phyloP scores from a whole-genome alignment of 495 filamentous ascomycete species.

The Penicillium atrosanguineum region DNA sequence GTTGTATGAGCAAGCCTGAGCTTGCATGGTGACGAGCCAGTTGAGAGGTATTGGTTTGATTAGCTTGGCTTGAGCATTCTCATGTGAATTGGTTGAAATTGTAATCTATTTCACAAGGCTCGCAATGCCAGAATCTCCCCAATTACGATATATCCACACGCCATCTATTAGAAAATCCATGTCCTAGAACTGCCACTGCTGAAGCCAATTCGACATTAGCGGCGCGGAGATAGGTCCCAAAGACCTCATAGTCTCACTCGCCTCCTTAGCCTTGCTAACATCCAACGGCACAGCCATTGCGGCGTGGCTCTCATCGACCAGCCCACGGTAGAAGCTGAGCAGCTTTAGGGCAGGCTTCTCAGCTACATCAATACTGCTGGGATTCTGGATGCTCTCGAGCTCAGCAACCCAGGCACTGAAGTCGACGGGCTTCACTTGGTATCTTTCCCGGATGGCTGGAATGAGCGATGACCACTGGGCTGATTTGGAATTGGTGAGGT shows the following conservation, averaged over 20 bases:
- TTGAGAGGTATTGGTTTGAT: no score
- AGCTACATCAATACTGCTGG: slow-evolving; percentile 13
- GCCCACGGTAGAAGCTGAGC: slow-evolving; percentile 23
- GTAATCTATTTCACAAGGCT: background rate
- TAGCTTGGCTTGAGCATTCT: no score
- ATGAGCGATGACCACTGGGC: slow-evolving; percentile 25
- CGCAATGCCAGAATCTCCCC: background rate
- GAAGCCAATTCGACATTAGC: slow-evolving; percentile 24
- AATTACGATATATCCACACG: background rate
- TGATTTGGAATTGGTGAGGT: slow-evolving; percentile 26
- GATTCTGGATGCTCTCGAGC: slow-evolving; percentile 20
- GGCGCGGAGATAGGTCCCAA: slow-evolving; percentile 16
- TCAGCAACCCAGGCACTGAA: slow-evolving; percentile 23
- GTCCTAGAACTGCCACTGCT: slow-evolving; percentile 23
- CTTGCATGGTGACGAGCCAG: slow-evolving; percentile 21
- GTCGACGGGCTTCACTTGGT: slow-evolving; percentile 13
- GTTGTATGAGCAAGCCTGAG: slow-evolving; percentile 19
- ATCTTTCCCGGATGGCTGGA: slow-evolving; percentile 12
- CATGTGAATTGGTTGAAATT: background rate
- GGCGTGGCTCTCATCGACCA: slow-evolving; percentile 11
- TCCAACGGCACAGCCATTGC: slow-evolving; percentile 16
- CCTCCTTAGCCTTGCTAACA: slow-evolving; percentile 15
- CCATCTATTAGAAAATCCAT: background rate
- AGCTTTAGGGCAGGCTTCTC: slow-evolving; percentile 28
- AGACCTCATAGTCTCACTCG: slow-evolving; percentile 22